These are phyloP conservation scores for Penicillium sp. DNA, from an alignment of 2,329 filamentous ascomycete genomes.

Conservation along the genomic window DNA sequence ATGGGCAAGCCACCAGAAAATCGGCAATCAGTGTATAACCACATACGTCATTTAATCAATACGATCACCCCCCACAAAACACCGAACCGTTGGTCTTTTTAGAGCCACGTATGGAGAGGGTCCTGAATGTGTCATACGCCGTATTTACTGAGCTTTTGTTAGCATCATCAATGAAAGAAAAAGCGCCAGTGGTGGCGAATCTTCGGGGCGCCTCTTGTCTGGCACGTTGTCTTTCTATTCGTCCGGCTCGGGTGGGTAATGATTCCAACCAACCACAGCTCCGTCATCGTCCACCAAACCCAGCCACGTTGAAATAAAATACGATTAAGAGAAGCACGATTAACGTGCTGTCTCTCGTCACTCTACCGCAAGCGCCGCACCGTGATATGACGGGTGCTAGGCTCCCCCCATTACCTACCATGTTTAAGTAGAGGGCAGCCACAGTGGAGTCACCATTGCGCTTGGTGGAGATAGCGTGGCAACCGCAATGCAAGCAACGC, in stretches of 20 bases:
- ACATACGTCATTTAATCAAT: background rate
- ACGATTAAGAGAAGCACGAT: background rate
- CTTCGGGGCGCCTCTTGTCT: background rate
- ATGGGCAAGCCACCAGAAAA: background rate
- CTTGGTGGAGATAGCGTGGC: slow-evolving; percentile 4
- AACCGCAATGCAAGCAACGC: background rate
- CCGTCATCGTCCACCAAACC: background rate
- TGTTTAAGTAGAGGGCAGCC: slow-evolving; percentile 1
- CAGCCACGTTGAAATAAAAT: background rate
- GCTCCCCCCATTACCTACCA: background rate
- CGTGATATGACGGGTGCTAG: background rate
- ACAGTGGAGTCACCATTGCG: slow-evolving; percentile 10
- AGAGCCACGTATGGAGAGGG: background rate
- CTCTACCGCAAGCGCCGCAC: background rate
- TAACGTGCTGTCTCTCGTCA: background rate
- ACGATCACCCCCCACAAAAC: background rate
- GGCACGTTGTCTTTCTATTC: slow-evolving; percentile 3
- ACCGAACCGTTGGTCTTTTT: background rate
- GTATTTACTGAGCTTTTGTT: background rate
- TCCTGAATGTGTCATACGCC: background rate
- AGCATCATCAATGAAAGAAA: background rate
- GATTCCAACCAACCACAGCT: background rate
- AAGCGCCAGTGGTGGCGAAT: slow-evolving; percentile 12
- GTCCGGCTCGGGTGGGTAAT: background rate
- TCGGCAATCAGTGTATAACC: background rate